Percentiles rank a stretch among this genome's conserved stretches.
phyloP scores from a whole-genome alignment of 2,329 filamentous ascomycete genomes.

The Ampelomyces quisqualis region DNA sequence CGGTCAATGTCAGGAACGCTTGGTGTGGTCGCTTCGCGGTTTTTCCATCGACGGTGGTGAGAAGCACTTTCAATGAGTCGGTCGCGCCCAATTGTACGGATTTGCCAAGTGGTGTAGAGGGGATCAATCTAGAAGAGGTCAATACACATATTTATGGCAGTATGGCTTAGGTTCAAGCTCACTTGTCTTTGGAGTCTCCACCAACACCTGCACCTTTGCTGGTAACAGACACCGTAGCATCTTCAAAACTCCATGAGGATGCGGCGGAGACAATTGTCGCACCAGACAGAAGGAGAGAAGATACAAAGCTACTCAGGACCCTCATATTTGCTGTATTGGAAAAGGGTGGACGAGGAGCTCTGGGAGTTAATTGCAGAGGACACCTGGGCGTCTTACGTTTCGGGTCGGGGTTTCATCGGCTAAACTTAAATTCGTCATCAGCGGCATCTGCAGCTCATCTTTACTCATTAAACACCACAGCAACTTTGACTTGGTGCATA shows the following conservation, averaged over 20 bases:
- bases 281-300: constrained; percentile 46
- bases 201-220: constrained; percentile 59
- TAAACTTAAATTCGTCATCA: constrained; percentile 2
- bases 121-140: constrained; percentile 40
- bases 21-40: constrained; percentile 86
- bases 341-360: constrained; percentile 30
- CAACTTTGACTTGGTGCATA: no score
- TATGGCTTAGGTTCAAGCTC: constrained; percentile 37
- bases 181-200: constrained; percentile 65
- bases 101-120: constrained; percentile 61
- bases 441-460: no score
- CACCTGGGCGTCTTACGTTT: constrained; percentile 16
- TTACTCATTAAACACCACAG: no score
- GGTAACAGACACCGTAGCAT: constrained; percentile 66
- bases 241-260: constrained; percentile 70
- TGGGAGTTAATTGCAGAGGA: constrained; percentile 7
- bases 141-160: constrained; percentile 4
- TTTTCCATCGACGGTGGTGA: constrained; percentile 79
- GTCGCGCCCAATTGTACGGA: constrained; percentile 64
- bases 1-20: constrained; percentile 82
- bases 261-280: constrained; percentile 50
- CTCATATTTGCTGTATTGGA: constrained; percentile 42
- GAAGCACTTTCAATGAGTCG: constrained; percentile 76
- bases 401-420: constrained; percentile 16
- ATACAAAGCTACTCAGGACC: constrained; percentile 45